Percentiles rank a stretch among this genome's conserved stretches.
These are phyloP conservation scores for Diospyros lotus DNA, from an alignment of 148 eudicot genomes.

Conservation along the genomic window DNA sequence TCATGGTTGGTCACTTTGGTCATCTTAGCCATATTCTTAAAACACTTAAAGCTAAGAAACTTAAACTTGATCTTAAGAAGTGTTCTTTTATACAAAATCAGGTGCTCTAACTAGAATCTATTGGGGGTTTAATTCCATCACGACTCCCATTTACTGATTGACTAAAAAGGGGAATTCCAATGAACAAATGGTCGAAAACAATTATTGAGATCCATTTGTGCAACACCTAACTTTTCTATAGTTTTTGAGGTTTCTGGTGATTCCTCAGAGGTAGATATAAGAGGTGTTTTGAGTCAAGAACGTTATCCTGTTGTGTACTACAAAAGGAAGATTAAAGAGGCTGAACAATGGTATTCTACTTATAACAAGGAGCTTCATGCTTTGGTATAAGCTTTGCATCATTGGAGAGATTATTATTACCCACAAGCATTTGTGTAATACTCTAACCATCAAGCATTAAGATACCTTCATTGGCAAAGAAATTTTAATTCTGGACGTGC, in stretches of 20 bases:
- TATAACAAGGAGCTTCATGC: constrained; percentile 10
- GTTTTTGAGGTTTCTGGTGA: neutral
- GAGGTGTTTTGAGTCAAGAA: no score
- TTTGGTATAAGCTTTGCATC: neutral
- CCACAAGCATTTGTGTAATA: neutral
- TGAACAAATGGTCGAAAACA: no score
- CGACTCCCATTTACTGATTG: no score
- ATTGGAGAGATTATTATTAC: neutral
- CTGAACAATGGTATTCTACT: neutral
- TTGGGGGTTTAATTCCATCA: no score
- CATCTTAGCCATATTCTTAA: no score
- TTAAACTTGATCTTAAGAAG: no score
- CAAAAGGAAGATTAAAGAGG: neutral
- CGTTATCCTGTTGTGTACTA: neutral
- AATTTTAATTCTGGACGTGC: neutral
- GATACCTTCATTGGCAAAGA: neutral
- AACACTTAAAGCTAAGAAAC: no score
- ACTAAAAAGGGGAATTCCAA: no score
- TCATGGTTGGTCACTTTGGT: no score
- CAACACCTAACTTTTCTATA: neutral
- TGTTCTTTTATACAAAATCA: no score
- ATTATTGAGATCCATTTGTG: no score
- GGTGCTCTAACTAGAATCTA: no score
- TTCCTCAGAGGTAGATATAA: neutral
- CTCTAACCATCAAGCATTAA: neutral